Base-by-base conservation (phyloP, 2,329 filamentous ascomycete genomes). In the Fusarium sulawesiense region DNA sequence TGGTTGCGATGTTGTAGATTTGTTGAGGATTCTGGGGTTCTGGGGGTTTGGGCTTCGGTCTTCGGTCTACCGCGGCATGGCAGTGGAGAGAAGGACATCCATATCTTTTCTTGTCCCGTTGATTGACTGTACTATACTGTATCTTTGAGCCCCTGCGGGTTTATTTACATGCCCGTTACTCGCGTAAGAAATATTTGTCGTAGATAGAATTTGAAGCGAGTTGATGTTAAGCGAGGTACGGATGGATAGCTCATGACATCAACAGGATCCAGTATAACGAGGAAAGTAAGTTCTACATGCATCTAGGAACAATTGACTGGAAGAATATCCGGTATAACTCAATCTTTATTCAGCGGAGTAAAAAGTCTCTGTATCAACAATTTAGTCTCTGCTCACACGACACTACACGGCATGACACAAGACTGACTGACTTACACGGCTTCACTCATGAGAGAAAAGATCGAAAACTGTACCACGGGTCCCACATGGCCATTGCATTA, bases 401-500 rank as follows among this genome's bases (percentile, higher is more conserved):
- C 44, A 63, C 6, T 14, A 32, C 30, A 32, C 29, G 40, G 40
- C 44, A 32, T 16, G 34, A n/a, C 44, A 63, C 8, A 18, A 37
- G 34, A 37, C 27, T 44, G 34, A 37, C 27, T 44, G 48, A 66
- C 63, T 66, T 66, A 66, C 55, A 66, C 30, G 46, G 32, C 45
- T 32, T 64, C 44, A 46, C 45, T 49, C 60, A 59, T 45, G 42
- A 29, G 25, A 47, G 45, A 40, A 48, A 42, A 37, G 54, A 54
- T 29, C 25, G 21, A 56, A 60, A 48, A 49, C 45, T 55, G 47
- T 48, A 42, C 49, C 34, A 59, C 55, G 63, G 65, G 62, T 62
- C 60, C 70, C 72, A 74, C 71, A 60, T 66, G 51, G 60, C 37
- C 21, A 64, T 56, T 73, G 70, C 71, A 69, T 75, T 75, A 75